These are phyloP conservation scores for Berkeleyomyces rouxiae DNA, from an alignment of 2,329 filamentous ascomycete species.

Conservation along the genomic window DNA sequence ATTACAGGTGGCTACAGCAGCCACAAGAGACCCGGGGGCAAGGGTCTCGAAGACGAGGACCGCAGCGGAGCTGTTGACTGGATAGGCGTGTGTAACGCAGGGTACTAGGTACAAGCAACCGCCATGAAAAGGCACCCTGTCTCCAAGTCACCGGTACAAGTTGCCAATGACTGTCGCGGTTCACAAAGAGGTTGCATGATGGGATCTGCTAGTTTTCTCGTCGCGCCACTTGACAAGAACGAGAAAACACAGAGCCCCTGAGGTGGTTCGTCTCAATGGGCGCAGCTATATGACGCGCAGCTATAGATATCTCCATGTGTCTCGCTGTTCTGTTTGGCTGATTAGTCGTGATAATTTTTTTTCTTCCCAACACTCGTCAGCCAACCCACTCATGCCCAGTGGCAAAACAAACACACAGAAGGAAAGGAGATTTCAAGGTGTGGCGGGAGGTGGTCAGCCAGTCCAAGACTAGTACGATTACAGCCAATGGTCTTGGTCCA, in stretches of 20 bases:
- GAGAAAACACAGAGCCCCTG: not conserved
- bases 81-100: not conserved
- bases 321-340: not conserved
- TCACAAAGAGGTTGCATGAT: not conserved
- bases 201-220: not conserved
- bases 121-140: not conserved
- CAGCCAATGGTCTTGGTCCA: too few species aligned
- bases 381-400: not conserved
- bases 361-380: not conserved
- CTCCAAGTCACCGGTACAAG: not conserved
- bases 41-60: not conserved
- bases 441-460: not conserved
- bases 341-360: not conserved
- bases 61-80: not conserved
- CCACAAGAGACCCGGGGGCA: not conserved
- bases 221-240: not conserved
- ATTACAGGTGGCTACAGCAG: not conserved
- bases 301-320: not conserved
- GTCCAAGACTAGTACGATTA: too few species aligned
- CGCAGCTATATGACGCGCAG: not conserved
- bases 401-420: not conserved
- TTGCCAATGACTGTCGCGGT: not conserved
- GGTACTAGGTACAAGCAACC: not conserved
- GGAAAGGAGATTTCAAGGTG: not conserved
- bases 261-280: not conserved